Evolutionary conservation across 441 rosid genomes (phyloP), one percentile per base, ranked within the genome.

Genomic region (Eruca vesicaria): DNA sequence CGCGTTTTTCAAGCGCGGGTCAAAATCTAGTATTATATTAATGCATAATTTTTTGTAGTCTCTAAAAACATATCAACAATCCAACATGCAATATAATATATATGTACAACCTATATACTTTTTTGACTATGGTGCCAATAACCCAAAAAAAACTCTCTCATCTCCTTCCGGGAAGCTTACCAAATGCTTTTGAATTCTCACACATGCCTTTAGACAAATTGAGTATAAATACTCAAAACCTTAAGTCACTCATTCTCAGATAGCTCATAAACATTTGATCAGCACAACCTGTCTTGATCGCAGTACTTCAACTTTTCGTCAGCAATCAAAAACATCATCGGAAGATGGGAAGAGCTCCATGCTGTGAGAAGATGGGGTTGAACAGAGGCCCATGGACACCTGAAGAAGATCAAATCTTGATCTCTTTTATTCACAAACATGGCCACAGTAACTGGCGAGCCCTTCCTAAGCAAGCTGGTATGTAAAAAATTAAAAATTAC

Each of bases 401-500:
- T 16, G 88, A 89, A 74, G 94, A 89, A 79, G 94, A 89, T 63
- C 78, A 79, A 77, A 77, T 87, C 23, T 84, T 89, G 66, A 58
- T 86, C 72, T 79, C 86, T 15, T 82, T 79, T 48, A 76, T 89
- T 55, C 71, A 50, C 15, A 80, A 79, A 36, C 60, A 82, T 43
- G 94, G 94, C 33, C 94, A 89, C 26, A 26, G 29, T 26, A 89
- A 89, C 67, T 89, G 94, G 94, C 75, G 94, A 15, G 94, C 91
- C 1, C 82, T 89, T 3, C 94, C 94, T 5, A 87, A 86, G 78
- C 86, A 77, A 81, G 90, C 94, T 29, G 94, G 94, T 93, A 79
- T 68, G 50, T n/a, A 52, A 33, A 52, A 68, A 16, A 16, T 9
- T 52, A 11, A 3, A 31, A 5, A 9, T 21, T 55, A 52, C 9